These are phyloP conservation scores for Zygosaccharomyces pseudorouxii DNA, from an alignment of 805 yeast species.

Conservation along the genomic window DNA sequence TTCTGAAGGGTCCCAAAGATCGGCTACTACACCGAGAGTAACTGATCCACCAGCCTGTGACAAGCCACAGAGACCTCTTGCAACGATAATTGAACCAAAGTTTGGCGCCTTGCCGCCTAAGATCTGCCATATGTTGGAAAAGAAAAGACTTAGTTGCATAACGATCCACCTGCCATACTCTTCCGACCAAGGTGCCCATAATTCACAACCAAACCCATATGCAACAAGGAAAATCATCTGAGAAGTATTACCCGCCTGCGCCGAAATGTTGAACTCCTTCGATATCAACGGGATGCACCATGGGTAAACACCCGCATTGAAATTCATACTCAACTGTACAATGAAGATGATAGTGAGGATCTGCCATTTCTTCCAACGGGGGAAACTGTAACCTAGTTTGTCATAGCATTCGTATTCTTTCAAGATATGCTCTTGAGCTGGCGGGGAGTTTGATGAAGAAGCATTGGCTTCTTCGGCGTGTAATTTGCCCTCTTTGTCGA, in stretches of 20 bases:
- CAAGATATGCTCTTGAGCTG: slow-evolving; percentile 1
- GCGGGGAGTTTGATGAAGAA: background rate
- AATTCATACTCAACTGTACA: slow-evolving; percentile 9
- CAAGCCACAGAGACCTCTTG: slow-evolving; percentile 7
- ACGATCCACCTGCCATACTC: slow-evolving; percentile 9
- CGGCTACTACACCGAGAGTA: slow-evolving; percentile 9
- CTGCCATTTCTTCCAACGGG: slow-evolving; percentile 6
- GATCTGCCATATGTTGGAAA: slow-evolving; percentile 10
- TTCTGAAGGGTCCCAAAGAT: slow-evolving; percentile 9
- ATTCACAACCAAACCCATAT: slow-evolving; percentile 11
- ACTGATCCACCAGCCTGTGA: slow-evolving; percentile 11
- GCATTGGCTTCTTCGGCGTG: background rate
- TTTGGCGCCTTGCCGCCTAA: slow-evolving; percentile 9
- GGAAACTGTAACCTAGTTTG: slow-evolving; percentile 8
- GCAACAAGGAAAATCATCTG: slow-evolving; percentile 10
- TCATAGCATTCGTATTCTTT: slow-evolving; percentile 9
- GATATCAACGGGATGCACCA: slow-evolving; percentile 6
- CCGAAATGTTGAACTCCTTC: slow-evolving; percentile 6
- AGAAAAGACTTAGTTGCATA: slow-evolving; percentile 8
- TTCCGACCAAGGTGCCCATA: slow-evolving; percentile 11
- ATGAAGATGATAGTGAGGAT: slow-evolving; percentile 6
- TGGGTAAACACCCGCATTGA: slow-evolving; percentile 10
- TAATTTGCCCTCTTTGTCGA: background rate
- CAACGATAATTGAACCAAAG: slow-evolving; percentile 9
- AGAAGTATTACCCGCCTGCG: slow-evolving; percentile 7